Base-by-base conservation (phyloP, 805 yeast species). In the Metschnikowia orientalis region DNA sequence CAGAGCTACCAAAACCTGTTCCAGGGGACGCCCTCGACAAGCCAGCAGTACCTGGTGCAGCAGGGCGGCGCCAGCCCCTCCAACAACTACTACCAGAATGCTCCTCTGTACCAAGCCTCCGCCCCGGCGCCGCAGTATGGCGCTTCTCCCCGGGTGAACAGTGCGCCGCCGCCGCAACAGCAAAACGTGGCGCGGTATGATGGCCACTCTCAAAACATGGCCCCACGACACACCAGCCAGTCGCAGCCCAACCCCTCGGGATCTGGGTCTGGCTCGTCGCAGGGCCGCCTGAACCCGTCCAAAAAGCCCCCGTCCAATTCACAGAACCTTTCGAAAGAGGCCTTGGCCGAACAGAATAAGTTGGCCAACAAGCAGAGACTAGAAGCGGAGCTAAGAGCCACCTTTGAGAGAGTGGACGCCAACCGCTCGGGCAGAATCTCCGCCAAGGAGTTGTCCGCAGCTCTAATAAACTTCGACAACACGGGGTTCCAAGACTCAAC, bases 391-490 rank as follows among this genome's bases (percentile, higher is more conserved):
- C 56, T 74, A 30, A 53, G 73, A 23, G 59, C 67, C 4, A 63
- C 75, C 10, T 77, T 77, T 45, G 76, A 71, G 34, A 67, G 68
- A 33, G 77, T 72, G 4, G 82, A 79, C 51, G 57, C 69, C 20
- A 67, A 75, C 44, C 57, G 64, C 23, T 68, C 72, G 25, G 85
- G 85, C 1, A 59, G 51, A 32, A 65, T 81, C 23, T 67, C 79
- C 2, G 75, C 75, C 31, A 54, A 55, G 8, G 89, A 81, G 56
- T 63, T 81, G 24, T 67, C 77, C 5, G 54, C 57, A 24, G 83
- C 83, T 2, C 59, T 81, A 32, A 62, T 72, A 14, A 81, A 81
- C 48, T 75, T 77, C 35, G 86, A 80, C 52, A 76, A 76, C 35
- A 68, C 86, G 3, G 62, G 67, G 35, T 81, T 81, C 51, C 73